Conservation (phyloP, 768 basidiomycete genomes). For the Amyloporia xantha region DNA sequence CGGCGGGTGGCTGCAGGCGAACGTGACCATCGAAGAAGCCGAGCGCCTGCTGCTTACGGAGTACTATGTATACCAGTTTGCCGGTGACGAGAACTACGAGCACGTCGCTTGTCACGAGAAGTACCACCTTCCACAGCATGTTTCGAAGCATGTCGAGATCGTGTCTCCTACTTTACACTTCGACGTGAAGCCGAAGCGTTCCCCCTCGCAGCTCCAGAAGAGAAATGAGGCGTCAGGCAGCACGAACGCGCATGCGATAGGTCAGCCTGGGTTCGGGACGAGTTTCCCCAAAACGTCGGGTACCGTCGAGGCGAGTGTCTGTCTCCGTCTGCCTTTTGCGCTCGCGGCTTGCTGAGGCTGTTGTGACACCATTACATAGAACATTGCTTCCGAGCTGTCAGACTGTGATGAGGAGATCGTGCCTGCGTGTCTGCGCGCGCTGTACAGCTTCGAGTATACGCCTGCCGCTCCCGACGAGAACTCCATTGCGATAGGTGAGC, state of each 20-base stretch:
- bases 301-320: conserved; percentile 6
- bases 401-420: conserved; percentile 25
- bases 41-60: conserved; percentile 38
- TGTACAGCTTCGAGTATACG: conserved; percentile 26
- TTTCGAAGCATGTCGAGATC: conserved; percentile 56
- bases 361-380: not conserved
- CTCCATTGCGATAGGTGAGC: conserved; percentile 24
- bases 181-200: conserved; percentile 35
- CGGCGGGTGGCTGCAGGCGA: conserved; percentile 40
- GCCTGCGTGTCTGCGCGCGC: conserved; percentile 23
- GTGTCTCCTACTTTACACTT: conserved; percentile 71
- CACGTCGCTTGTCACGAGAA: conserved; percentile 51
- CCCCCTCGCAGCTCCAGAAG: not conserved
- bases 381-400: not conserved
- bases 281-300: conserved; percentile 12
- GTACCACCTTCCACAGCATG: conserved; percentile 54
- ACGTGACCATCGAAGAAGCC: conserved; percentile 36
- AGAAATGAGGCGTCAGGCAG: not conserved
- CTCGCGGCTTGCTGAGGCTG: not conserved
- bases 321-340: not conserved
- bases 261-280: conserved; percentile 11
- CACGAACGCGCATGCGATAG: conserved; percentile 1
- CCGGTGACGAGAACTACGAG: conserved; percentile 25
- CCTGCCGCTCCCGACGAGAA: conserved; percentile 21
- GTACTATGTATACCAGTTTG: conserved; percentile 34